These are phyloP conservation scores for Amylostereum areolatum DNA, from an alignment of 1,284 basidiomycete species.

Conservation along the genomic window DNA sequence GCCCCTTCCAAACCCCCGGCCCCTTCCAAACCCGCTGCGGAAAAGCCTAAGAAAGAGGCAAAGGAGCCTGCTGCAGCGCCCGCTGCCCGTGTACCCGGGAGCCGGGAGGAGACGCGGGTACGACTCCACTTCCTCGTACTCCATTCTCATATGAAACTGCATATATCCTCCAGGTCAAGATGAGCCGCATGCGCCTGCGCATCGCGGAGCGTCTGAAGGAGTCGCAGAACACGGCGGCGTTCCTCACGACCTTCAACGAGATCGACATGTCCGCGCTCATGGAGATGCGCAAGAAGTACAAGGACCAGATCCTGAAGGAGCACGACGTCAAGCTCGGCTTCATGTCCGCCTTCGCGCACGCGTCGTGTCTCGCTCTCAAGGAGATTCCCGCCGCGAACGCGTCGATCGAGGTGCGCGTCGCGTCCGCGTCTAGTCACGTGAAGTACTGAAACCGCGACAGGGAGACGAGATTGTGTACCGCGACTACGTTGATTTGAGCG, in stretches of 20 bases:
- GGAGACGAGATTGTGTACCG: slow-evolving; percentile 94
- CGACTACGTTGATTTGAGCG: slow-evolving; percentile 91
- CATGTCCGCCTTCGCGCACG: slow-evolving; percentile 97
- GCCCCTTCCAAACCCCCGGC: slow-evolving; percentile 22
- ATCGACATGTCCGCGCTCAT: slow-evolving; percentile 98
- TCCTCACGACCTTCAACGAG: slow-evolving; percentile 98
- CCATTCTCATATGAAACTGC: background rate
- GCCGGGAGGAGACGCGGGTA: slow-evolving; percentile 83
- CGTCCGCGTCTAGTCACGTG: background rate
- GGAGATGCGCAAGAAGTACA: slow-evolving; percentile 93
- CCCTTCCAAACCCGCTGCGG: slow-evolving; percentile 26
- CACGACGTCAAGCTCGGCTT: slow-evolving; percentile 97
- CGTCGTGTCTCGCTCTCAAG: slow-evolving; percentile 79
- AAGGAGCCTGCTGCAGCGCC: slow-evolving; percentile 28
- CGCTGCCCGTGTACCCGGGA: slow-evolving; percentile 40
- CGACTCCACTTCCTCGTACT: slow-evolving; percentile 14
- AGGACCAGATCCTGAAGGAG: slow-evolving; percentile 88
- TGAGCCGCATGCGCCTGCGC: slow-evolving; percentile 95
- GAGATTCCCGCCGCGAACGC: slow-evolving; percentile 96
- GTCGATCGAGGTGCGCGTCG: slow-evolving; percentile 65
- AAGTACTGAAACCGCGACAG: slow-evolving; percentile 3
- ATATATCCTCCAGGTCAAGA: slow-evolving; percentile 66
- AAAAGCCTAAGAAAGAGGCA: slow-evolving; percentile 28
- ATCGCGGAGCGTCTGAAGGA: slow-evolving; percentile 98
- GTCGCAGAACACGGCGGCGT: slow-evolving; percentile 96